Evolutionary conservation across 352 stramenopile genomes (phyloP), one percentile per base, ranked within the genome.

Genomic region (Phytophthora pisi): DNA sequence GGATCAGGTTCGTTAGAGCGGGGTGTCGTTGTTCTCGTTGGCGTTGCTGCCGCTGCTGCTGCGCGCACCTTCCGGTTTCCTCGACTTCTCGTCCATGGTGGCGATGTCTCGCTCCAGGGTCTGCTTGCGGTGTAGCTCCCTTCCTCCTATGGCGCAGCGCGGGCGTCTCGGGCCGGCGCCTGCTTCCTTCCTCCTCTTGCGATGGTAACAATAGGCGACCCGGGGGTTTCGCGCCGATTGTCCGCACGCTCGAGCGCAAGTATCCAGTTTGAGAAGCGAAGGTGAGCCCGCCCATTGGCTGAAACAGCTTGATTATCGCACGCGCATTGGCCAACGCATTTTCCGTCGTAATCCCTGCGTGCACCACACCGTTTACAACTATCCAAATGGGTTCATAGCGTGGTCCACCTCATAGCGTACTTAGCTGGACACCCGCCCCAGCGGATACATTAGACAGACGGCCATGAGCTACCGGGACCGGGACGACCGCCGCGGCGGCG

Each of bases 31-130:
- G 31, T 30, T 30, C 26, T 30, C 7, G 26, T 30, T 30, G 26
- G 26, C 26, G 26, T 30, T 28, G 26, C 4, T 5, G 26, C 26
- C 0, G 26, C 26, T 11, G 34, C 24, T 15, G 43, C 15, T 5
- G 45, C 1, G 61, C 66, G 26, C 47, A 95, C 86, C 86, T 75
- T 95, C 88, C 54, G 88, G 88, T 79, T 92, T 92, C 68, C 86
- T 86, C 43, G 88, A 92, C 67, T 95, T 95, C 64, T 93, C 86
- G 57, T 95, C 88, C 87, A 92, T 93, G 28, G 43, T 81, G 57
- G 38, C 61, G 30, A 70, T 60, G 52, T 70, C 65, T 72, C 59
- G 38, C 36, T 64, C 53, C 51, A 61, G 15, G 11, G 66, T 78
- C 51, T 78, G 38, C 52, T 73, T 66, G 58, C 64, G 62, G 36